Base-by-base conservation (phyloP, 2,329 filamentous ascomycete species). In the Fusarium sp. region DNA sequence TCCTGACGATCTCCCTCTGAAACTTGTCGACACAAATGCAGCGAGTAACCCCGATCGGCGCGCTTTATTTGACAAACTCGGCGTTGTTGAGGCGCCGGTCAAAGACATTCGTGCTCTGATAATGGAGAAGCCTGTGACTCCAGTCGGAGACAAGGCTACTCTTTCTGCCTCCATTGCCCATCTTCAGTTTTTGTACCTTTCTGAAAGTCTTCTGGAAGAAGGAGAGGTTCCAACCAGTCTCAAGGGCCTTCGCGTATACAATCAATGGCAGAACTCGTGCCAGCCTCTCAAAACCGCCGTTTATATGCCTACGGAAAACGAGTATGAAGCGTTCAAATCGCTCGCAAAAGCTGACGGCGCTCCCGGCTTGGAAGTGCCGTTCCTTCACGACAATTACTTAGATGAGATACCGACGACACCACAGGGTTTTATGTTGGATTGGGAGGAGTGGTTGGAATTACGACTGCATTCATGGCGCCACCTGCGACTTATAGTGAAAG, bases 151-250 rank as follows among this genome's bases (percentile, higher is more conserved):
- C 29, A 22, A 30, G 5, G 18, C 12, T 5, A 29, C 40, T 2
- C 47, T 73, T 1, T 13, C 24, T 1, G 44, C 53, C 8, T 74
- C 72, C 0, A 41, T 67, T 11, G 25, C 25, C 6, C 62, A 66
- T 5, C 40, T 74, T 2, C 61, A 60, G 11, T 75, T 74, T 7
- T 12, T 75, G 8, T 75, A 75, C 22, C 53, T 65, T 2, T 70
- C 71, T 1, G 69, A 74, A 7, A 43, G 38, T 2, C 34, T 68
- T 2, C 20, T 70, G 0, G 55, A 60, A 4, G 38, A 43, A 0
- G 27, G 30, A 0, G 59, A 72, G 10, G 9, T 13, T 24, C 48
- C 15, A 2, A 24, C n/a, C 7, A 30, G 24, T 6, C 41, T 71
- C 0, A 25, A 54, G 5, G 38, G 16, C 9, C 61, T 56, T 8